These are phyloP conservation scores for Middelhovenomyces tepae DNA, from an alignment of 805 yeast species.

Conservation along the genomic window DNA sequence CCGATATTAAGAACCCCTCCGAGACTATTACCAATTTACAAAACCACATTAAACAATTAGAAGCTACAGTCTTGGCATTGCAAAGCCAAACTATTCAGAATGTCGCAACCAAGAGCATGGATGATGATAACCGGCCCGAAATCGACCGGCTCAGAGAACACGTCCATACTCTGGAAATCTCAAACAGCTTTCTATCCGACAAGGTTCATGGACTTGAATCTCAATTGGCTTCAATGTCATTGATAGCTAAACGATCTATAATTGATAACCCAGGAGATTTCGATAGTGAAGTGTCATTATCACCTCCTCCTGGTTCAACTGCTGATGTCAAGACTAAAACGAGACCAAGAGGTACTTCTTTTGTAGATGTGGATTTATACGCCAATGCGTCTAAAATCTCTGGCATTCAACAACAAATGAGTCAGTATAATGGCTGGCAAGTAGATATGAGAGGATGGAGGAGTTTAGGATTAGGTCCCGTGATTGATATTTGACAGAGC, in stretches of 20 bases:
- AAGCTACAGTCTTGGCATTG: too few relatives aligned
- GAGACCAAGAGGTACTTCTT: constrained; percentile 18
- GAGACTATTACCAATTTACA: too few relatives aligned
- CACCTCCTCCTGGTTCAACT: constrained; percentile 12
- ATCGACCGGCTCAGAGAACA: too few relatives aligned
- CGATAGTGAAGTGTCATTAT: constrained; percentile 19
- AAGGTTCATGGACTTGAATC: constrained; percentile 6
- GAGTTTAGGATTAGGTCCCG: constrained; percentile 57
- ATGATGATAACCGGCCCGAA: too few relatives aligned
- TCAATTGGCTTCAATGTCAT: constrained; percentile 25
- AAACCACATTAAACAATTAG: too few relatives aligned
- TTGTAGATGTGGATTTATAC: constrained; percentile 30
- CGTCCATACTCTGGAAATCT: constrained; percentile 1
- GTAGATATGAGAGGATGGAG: constrained; percentile 83
- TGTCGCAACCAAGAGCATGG: too few relatives aligned
- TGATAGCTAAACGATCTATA: constrained; percentile 16
- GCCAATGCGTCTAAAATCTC: constrained; percentile 46
- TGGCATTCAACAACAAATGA: constrained; percentile 37
- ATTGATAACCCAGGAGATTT: constrained; percentile 11
- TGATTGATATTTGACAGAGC: constrained; percentile 34
- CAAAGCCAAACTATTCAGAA: too few relatives aligned
- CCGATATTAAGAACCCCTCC: too few relatives aligned
- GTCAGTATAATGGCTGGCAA: constrained; percentile 77
- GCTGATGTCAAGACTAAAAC: background rate
- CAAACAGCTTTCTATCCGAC: constrained; percentile 2